Base-by-base conservation (phyloP, 495 filamentous ascomycete genomes). In the Diplogelasinospora grovesii region DNA sequence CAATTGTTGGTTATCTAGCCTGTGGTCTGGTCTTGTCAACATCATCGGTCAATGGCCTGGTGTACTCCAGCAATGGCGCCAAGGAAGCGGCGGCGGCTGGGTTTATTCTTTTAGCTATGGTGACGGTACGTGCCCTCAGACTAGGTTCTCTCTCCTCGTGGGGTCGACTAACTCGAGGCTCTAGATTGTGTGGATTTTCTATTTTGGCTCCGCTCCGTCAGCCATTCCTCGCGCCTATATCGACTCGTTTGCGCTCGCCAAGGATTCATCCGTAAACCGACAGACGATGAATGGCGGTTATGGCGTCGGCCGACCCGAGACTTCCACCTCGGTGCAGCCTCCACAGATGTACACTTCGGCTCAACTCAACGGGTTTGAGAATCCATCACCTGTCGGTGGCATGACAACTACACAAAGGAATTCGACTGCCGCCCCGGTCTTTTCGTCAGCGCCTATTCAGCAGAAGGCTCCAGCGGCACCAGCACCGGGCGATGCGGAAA, bases 281-380 rank as follows among this genome's bases (percentile, higher is more conserved):
- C 79, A 77, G 31, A 87, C 88, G 60, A 85, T 85, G 59, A 82
- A 77, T 50, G 70, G 62, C 34, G 79, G 75, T 45, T 71, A 68
- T 44, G 64, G 59, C 22, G 52, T 31, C 32, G 63, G 65, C 29
- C 83, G 86, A 26, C 89, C 87, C 8, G 87, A 93, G 52, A 93
- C 87, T 8, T 86, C 82, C 33, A 75, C 81, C 5, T 85, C 84
- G 20, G 78, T 76, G 33, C 74, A 77, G 45, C 78, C 84, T 4
- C 92, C 89, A 1, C 93, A 97, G 60, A 95, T 96, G 86, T 97
- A 97, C 63, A 96, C 92, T 3, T n/a, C n/a, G n/a, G 83, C 86
- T 6, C 88, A 96, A 63, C 74, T 97, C 41, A 94, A 83, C 52
- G 92, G 92, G 26, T 94, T 97, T 50, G 93, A 97, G 65, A 97